Evolutionary conservation across 179 eudicot genomes (phyloP).

Genomic region (Corrigiola litoralis): DNA sequence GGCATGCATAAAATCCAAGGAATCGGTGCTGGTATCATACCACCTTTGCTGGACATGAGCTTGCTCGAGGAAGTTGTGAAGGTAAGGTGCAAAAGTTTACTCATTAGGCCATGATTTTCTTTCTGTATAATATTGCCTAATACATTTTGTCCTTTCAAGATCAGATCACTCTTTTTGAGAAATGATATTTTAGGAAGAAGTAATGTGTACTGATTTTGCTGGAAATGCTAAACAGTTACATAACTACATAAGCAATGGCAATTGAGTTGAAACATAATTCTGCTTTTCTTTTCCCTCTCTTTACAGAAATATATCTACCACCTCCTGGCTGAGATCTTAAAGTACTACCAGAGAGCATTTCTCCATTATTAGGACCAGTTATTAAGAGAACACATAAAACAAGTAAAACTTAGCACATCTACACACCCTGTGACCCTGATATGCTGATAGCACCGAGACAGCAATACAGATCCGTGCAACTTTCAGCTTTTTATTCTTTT

Average conservation of each 20-base stretch:
- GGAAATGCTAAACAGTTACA: not conserved
- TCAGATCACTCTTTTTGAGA: not conserved
- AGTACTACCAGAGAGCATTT: too few relatives aligned
- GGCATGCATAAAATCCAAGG: constrained; percentile 79
- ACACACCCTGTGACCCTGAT: too few relatives aligned
- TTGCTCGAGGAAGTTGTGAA: constrained; percentile 55
- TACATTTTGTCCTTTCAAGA: not conserved
- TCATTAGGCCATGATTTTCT: not conserved
- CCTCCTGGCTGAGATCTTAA: too few relatives aligned
- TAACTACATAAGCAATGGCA: not conserved
- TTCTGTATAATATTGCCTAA: not conserved
- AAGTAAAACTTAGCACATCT: too few relatives aligned
- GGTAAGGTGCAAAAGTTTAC: constrained; percentile 27
- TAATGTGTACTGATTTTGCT: not conserved
- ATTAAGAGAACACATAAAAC: too few relatives aligned
- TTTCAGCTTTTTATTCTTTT: too few relatives aligned
- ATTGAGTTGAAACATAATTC: not conserved
- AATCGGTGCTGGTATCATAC: constrained; percentile 67
- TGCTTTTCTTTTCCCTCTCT: not conserved
- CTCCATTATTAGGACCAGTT: too few relatives aligned
- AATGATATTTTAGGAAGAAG: not conserved
- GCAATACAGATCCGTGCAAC: too few relatives aligned
- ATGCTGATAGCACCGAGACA: too few relatives aligned
- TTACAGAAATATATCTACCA: too few relatives aligned
- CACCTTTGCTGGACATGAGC: constrained; percentile 38